phyloP scores from a whole-genome alignment of 2,329 filamentous ascomycete species.

The Ascosphaera pollenicola region DNA sequence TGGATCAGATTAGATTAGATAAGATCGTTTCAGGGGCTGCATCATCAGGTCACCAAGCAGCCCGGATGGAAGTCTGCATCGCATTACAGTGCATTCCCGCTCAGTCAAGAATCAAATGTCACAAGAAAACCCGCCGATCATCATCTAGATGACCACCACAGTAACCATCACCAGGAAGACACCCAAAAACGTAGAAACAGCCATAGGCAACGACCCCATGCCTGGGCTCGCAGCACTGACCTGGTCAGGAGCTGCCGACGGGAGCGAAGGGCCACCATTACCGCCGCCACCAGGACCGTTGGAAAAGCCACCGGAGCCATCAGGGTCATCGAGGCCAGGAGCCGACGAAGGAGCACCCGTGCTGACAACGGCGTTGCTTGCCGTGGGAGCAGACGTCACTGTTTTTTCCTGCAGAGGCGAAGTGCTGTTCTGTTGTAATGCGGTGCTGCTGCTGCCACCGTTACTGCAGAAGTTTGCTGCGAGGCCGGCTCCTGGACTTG shows the following conservation, averaged over 20 bases:
- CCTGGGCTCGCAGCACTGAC: no score
- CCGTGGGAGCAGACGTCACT: background rate
- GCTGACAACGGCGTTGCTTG: background rate
- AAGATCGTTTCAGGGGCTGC: background rate
- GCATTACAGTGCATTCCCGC: no score
- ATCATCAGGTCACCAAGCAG: no score
- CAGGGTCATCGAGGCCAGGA: slow-evolving; percentile 7
- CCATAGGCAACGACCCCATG: no score
- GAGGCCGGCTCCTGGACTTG: background rate
- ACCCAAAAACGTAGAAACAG: no score
- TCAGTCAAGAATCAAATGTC: no score
- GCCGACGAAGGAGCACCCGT: slow-evolving; percentile 7
- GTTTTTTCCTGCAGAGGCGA: background rate
- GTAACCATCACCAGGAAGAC: no score
- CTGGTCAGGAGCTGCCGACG: no score
- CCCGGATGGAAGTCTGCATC: no score
- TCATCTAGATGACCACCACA: no score
- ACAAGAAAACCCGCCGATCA: no score
- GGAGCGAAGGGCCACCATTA: background rate
- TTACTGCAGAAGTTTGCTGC: background rate
- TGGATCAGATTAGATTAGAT: background rate
- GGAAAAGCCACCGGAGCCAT: slow-evolving; percentile 10
- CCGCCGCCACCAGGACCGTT: slow-evolving; percentile 9
- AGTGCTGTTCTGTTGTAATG: background rate
- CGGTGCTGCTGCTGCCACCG: background rate